Base-by-base conservation (phyloP, 331 rosid genomes). In the Arachis monticola region DNA sequence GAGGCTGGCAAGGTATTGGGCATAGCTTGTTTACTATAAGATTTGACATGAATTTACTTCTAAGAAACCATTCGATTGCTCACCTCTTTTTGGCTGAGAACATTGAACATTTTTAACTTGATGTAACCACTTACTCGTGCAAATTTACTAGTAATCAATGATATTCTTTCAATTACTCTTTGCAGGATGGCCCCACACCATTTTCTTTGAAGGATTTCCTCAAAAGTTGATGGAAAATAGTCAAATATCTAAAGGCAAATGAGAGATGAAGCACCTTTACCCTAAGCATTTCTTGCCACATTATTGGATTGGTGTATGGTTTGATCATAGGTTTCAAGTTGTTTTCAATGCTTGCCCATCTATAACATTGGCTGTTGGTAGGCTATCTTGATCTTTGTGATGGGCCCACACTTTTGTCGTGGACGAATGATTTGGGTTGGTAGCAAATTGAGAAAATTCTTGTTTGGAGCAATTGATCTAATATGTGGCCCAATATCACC, bases 1-100 rank as follows among this genome's bases (percentile, higher is more conserved):
- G 97, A 88, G 72, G 77, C 79, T 77, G 91, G 80, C 74, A 90
- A 90, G 96, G 97, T 95, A 83, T 80, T 72, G 60, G 73, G 67
- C 52, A 13, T 63, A 9, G 31, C 69, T 64, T 44, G 47, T 14
- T 7, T 42, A 64, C 17, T 41, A n/a, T 64, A 44, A 44, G 35
- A 22, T 14, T 64, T 64, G 53, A 44, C 32, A 44, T 38, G 8
- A 62, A 62, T 64, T 61, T 62, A 3, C 1, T 1, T 14, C 77
- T 46, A 22, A 8, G 69, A 27, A 69, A 27, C 11, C 64, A 38
- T 31, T 55, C 22, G 70, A 10, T 41, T 22, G 65, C 50, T 22
- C 38, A 46, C 46, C 45, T 51, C 59, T 57, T 57, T 57, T 41
- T 70, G 57, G 58, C 3, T 50, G 71, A 61, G 59, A 46, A 62